Conservation (phyloP, 345 rosid species). For the Turnera subulata region DNA sequence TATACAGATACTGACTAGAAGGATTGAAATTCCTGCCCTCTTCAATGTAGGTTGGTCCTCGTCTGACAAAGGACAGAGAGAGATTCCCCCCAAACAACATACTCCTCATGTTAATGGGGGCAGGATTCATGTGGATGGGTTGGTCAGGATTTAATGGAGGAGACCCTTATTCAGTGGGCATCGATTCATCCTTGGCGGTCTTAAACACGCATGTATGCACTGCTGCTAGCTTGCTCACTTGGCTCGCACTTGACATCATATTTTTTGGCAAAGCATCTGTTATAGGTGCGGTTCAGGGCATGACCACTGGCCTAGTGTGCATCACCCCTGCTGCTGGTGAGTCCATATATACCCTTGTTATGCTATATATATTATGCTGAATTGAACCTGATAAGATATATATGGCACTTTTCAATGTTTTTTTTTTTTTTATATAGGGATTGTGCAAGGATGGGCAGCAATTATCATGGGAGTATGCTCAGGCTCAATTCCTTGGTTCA, state of each 20-base stretch:
- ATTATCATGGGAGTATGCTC: conserved; percentile 44
- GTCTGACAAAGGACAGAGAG: conserved; percentile 40
- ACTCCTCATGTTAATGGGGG: conserved; percentile 41
- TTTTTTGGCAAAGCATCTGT: conserved; percentile 39
- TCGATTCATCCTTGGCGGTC: conserved; percentile 42
- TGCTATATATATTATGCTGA: no score
- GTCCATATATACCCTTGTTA: background rate
- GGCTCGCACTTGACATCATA: conserved; percentile 35
- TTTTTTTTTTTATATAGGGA: conserved; percentile 18
- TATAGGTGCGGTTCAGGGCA: conserved; percentile 57
- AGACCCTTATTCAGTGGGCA: conserved; percentile 34
- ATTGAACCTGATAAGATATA: background rate
- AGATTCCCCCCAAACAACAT: conserved; percentile 54
- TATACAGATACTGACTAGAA: no score
- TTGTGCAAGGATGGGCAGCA: conserved; percentile 57
- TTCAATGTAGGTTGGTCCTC: conserved; percentile 37
- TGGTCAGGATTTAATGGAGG: conserved; percentile 63
- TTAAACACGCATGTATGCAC: conserved; percentile 47
- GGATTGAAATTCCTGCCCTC: no score
- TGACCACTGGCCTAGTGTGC: conserved; percentile 52
- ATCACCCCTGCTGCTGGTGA: conserved; percentile 54
- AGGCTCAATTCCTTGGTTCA: conserved; percentile 51
- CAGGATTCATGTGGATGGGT: conserved; percentile 54
- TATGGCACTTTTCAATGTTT: background rate
- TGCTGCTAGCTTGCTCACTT: conserved; percentile 44